These are phyloP conservation scores for Aspergillus pseudoglaucus DNA, from an alignment of 2,329 filamentous ascomycete species.

Conservation along the genomic window DNA sequence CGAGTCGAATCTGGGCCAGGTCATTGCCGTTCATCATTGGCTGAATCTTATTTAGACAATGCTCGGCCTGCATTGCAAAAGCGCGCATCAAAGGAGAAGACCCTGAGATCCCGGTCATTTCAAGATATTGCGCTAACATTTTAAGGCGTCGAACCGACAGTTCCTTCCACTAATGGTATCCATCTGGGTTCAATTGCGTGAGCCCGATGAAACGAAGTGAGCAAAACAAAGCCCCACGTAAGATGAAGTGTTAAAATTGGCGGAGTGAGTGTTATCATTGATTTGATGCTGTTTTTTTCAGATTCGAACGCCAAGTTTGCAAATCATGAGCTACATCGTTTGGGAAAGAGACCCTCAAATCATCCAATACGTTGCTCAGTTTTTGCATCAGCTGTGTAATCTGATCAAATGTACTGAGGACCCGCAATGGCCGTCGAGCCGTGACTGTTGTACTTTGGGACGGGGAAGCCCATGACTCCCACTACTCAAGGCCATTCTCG, in stretches of 20 bases:
- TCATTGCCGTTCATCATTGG: too few relatives aligned
- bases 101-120: slow-evolving; percentile 4
- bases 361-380: slow-evolving; percentile 1
- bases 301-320: too few relatives aligned
- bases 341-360: too few relatives aligned
- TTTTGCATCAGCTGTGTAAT: slow-evolving; percentile 8
- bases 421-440: slow-evolving; percentile 5
- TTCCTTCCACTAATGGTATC: neutral
- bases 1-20: too few relatives aligned
- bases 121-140: slow-evolving; percentile 9
- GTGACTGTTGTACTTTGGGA: neutral
- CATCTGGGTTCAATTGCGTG: neutral
- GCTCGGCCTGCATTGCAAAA: slow-evolving; percentile 9
- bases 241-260: slow-evolving; percentile 12
- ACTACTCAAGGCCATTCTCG: slow-evolving; percentile 15
- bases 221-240: slow-evolving; percentile 6
- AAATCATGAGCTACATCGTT: too few relatives aligned
- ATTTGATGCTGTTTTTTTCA: too few relatives aligned
- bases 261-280: slow-evolving; percentile 2
- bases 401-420: slow-evolving; percentile 11
- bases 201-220: slow-evolving; percentile 4
- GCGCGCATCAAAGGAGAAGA: slow-evolving; percentile 9
- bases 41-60: neutral
- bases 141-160: slow-evolving; percentile 1
- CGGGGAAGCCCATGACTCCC: slow-evolving; percentile 11